Evolutionary conservation across 805 yeast species (phyloP).

Genomic region (Kurtzmaniella cleridarum): DNA sequence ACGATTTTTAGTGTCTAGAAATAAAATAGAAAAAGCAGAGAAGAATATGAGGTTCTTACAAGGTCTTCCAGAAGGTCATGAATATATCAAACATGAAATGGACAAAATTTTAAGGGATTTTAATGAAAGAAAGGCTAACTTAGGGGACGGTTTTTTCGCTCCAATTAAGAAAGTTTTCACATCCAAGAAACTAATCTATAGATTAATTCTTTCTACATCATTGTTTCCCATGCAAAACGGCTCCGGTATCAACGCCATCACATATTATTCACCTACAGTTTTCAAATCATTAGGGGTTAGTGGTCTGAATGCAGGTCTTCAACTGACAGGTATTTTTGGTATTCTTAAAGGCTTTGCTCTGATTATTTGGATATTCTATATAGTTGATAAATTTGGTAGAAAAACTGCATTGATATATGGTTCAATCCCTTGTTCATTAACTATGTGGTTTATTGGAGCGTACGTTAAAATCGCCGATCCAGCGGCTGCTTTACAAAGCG

Average conservation of each 20-base stretch:
- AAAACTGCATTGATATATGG: conserved; percentile 35
- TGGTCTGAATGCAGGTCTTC: conserved; percentile 40
- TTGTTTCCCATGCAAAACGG: conserved; percentile 41
- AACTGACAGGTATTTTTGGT: conserved; percentile 52
- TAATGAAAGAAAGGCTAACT: conserved; percentile 17
- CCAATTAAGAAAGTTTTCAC: conserved; percentile 33
- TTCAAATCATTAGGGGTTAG: conserved; percentile 45
- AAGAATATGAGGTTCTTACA: conserved; percentile 34
- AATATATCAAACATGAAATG: conserved; percentile 37
- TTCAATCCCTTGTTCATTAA: conserved; percentile 35
- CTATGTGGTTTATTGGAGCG: conserved; percentile 46
- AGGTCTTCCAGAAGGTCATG: conserved; percentile 29
- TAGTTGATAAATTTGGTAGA: conserved; percentile 45
- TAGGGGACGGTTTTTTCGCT: conserved; percentile 35
- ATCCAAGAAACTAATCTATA: conserved; percentile 21
- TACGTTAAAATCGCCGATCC: conserved; percentile 37
- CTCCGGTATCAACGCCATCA: conserved; percentile 46
- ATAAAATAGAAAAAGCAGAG: conserved; percentile 27
- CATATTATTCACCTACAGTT: conserved; percentile 49
- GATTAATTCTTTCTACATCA: conserved; percentile 34
- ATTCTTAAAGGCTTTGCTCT: conserved; percentile 42
- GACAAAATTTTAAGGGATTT: conserved; percentile 20
- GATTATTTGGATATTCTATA: conserved; percentile 38
- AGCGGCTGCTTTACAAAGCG: conserved; percentile 14
- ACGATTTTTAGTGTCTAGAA: conserved; percentile 34